A percentile compares a stretch with the other conserved stretches of the same genome.
phyloP scores from a whole-genome alignment of 73 alveolate species.

The Blepharisma stoltei region DNA sequence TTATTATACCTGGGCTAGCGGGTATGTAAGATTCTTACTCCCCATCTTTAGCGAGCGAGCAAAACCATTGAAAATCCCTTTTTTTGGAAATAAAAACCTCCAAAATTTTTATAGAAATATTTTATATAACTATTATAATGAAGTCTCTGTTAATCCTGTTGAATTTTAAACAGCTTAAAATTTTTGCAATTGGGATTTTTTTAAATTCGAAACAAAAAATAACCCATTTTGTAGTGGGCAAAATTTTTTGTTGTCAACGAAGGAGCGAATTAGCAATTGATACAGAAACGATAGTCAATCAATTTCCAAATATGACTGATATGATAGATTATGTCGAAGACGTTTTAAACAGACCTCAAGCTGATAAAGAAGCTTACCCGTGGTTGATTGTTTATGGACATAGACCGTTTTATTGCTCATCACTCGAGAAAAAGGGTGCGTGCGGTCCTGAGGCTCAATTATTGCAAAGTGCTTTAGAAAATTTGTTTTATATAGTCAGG shows the following conservation, averaged over 20 bases:
- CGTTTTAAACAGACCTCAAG: neutral
- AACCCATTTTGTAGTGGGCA: too few species aligned
- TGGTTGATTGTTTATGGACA: neutral
- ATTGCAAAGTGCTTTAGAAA: neutral
- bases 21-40: neutral
- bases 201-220: too few species aligned
- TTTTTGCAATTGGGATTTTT: too few species aligned
- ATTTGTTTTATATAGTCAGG: too few species aligned
- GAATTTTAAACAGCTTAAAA: too few species aligned
- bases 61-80: too few species aligned
- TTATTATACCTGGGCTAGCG: neutral
- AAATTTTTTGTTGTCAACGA: too few species aligned
- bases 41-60: neutral
- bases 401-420: neutral
- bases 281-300: neutral
- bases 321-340: neutral
- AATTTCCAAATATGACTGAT: neutral
- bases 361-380: constrained; percentile 15
- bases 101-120: neutral
- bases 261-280: neutral
- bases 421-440: neutral
- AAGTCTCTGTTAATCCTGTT: too few species aligned
- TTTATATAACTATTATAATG: too few species aligned
- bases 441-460: neutral
- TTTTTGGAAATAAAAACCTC: too few species aligned